Percentiles rank a stretch among this genome's conserved stretches.
phyloP scores from a whole-genome alignment of 352 stramenopile genomes.

The Pythium biforme region DNA sequence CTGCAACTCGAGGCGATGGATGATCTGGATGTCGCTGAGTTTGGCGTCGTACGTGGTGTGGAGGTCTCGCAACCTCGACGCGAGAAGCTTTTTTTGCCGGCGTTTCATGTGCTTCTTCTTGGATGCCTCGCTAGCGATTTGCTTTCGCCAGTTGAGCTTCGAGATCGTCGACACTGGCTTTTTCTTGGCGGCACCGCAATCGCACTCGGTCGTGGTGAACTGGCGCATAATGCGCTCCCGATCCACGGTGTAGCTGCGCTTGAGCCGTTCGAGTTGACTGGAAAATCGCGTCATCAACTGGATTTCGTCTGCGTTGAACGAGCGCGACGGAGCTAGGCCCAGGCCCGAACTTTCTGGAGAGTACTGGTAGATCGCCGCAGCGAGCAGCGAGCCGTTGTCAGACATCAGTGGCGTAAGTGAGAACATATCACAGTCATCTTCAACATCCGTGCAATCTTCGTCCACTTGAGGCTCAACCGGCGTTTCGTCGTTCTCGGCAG shows the following conservation, averaged over 20 bases:
- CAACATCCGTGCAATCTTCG: conserved; percentile 23
- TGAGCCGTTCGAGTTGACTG: conserved; percentile 18
- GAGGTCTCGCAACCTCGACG: conserved; percentile 30
- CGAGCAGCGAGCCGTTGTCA: conserved; percentile 15
- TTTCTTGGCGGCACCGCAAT: conserved; percentile 16
- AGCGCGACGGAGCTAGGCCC: no score
- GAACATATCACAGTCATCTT: conserved; percentile 5
- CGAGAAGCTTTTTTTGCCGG: conserved; percentile 67
- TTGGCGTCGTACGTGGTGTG: conserved; percentile 12
- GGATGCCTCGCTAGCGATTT: conserved; percentile 45
- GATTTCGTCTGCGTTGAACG: conserved; percentile 15
- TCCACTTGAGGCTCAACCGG: neutral
- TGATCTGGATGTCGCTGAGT: conserved; percentile 17
- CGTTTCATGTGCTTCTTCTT: conserved; percentile 75
- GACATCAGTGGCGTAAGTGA: conserved; percentile 16
- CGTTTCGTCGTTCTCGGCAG: neutral
- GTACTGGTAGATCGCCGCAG: conserved; percentile 19
- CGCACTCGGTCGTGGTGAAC: conserved; percentile 14
- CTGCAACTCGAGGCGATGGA: conserved; percentile 27
- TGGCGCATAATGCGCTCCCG: conserved; percentile 18
- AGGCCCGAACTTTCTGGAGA: no score
- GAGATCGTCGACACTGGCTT: neutral
- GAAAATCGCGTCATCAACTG: conserved; percentile 23
- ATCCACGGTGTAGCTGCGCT: conserved; percentile 9
- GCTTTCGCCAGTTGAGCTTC: conserved; percentile 51